phyloP scores from a whole-genome alignment of 1,284 basidiomycete species.

The Rhizoctonia solani region DNA sequence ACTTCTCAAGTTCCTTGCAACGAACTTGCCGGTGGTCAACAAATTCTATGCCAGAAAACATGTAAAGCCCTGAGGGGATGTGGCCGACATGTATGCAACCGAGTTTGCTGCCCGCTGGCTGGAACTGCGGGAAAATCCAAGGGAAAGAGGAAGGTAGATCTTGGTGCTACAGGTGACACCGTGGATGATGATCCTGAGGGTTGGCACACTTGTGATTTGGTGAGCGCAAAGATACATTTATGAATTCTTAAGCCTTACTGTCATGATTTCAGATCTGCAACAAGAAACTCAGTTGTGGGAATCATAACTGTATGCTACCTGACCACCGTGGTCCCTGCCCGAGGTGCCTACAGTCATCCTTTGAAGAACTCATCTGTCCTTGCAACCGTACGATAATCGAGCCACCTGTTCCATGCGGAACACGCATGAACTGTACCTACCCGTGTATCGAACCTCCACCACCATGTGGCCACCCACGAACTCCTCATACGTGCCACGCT shows the following conservation, averaged over 20 bases:
- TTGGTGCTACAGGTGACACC: slow-evolving; percentile 39
- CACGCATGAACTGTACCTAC: slow-evolving; percentile 72
- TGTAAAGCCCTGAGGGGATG: slow-evolving; percentile 77
- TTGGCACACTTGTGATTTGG: slow-evolving; percentile 77
- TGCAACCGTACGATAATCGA: slow-evolving; percentile 75
- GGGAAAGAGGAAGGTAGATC: slow-evolving; percentile 49
- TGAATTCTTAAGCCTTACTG: slow-evolving; percentile 37
- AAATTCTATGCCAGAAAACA: slow-evolving; percentile 76
- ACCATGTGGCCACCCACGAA: slow-evolving; percentile 78
- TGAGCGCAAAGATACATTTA: too few species aligned
- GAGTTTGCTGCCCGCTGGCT: slow-evolving; percentile 85
- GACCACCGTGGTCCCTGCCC: slow-evolving; percentile 84
- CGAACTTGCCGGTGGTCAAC: slow-evolving; percentile 42
- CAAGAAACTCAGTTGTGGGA: slow-evolving; percentile 43
- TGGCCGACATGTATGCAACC: slow-evolving; percentile 79
- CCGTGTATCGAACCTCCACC: slow-evolving; percentile 75
- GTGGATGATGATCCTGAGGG: slow-evolving; percentile 58
- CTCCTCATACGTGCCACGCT: slow-evolving; percentile 75
- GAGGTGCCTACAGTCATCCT: slow-evolving; percentile 81
- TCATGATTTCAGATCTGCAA: slow-evolving; percentile 41
- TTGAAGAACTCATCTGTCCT: slow-evolving; percentile 84
- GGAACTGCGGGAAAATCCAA: slow-evolving; percentile 66
- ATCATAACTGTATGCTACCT: slow-evolving; percentile 61
- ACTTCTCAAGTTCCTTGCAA: slow-evolving; percentile 43
- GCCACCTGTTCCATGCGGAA: slow-evolving; percentile 79